Percentiles rank a stretch among this genome's conserved stretches.
Conservation (phyloP, 2,329 filamentous ascomycete genomes). For the Alternaria atra region DNA sequence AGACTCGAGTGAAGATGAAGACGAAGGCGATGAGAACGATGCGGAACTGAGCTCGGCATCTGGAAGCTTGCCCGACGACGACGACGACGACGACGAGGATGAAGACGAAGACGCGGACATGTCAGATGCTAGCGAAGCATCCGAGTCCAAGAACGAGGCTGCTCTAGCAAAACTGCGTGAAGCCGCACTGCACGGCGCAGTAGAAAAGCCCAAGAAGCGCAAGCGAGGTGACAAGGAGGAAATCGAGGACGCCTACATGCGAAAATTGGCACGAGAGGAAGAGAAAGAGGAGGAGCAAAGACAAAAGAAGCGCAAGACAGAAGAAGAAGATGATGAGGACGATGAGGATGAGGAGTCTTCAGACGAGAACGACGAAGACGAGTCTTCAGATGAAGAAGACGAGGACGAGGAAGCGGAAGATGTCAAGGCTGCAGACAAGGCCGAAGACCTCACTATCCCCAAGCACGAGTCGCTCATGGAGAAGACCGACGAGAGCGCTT, state of each 20-base stretch:
- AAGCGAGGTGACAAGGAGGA: slow-evolving; percentile 69
- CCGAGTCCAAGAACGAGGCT: slow-evolving; percentile 35
- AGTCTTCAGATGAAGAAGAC: slow-evolving; percentile 21
- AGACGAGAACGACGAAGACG: slow-evolving; percentile 49
- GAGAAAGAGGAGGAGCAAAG: slow-evolving; percentile 51
- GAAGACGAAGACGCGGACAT: slow-evolving; percentile 47
- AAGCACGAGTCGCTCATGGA: slow-evolving; percentile 60
- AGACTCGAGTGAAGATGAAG: slow-evolving; percentile 60
- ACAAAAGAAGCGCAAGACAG: slow-evolving; percentile 49
- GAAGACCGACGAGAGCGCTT: slow-evolving; percentile 51
- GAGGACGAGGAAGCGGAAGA: not conserved
- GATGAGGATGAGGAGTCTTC: slow-evolving; percentile 22
- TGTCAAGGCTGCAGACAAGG: slow-evolving; percentile 51
- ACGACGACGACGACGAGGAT: slow-evolving; percentile 32
- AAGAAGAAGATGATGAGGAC: slow-evolving; percentile 32
- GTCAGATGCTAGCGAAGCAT: slow-evolving; percentile 29
- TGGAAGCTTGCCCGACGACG: slow-evolving; percentile 22
- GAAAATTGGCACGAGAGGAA: slow-evolving; percentile 65
- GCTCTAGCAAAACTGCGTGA: slow-evolving; percentile 38
- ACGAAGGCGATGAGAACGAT: slow-evolving; percentile 56
- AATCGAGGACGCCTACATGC: slow-evolving; percentile 74
- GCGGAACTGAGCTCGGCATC: slow-evolving; percentile 28
- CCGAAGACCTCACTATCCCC: slow-evolving; percentile 57
- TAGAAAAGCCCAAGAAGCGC: slow-evolving; percentile 49
- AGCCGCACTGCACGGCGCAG: slow-evolving; percentile 37